Evolutionary conservation across 1,139 yeast genomes (phyloP).

Genomic region (Debaryomyces coudertii): DNA sequence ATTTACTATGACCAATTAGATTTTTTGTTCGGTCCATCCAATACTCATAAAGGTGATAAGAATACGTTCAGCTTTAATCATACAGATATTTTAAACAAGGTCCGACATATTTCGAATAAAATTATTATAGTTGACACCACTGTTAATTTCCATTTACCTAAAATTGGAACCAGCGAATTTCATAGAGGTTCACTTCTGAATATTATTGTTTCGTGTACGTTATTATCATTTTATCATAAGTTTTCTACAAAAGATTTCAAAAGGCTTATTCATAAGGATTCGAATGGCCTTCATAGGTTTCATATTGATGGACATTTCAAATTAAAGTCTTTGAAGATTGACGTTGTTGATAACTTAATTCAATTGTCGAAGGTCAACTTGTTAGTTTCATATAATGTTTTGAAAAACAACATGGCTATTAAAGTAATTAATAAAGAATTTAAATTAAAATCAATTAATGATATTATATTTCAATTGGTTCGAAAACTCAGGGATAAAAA

Average conservation of each 20-base stretch:
- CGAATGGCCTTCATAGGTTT: constrained; percentile 9
- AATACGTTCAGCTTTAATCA: not conserved
- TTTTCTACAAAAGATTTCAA: constrained; percentile 32
- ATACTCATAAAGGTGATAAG: constrained; percentile 13
- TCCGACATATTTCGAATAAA: constrained; percentile 28
- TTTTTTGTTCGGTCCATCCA: constrained; percentile 11
- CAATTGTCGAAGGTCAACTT: constrained; percentile 33
- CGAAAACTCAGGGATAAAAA: constrained; percentile 37
- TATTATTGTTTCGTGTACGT: constrained; percentile 25
- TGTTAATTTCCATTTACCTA: constrained; percentile 36
- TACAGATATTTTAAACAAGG: not conserved
- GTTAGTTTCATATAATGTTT: constrained; percentile 31
- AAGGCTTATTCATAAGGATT: constrained; percentile 8
- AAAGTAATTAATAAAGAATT: constrained; percentile 32
- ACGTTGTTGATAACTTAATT: constrained; percentile 37
- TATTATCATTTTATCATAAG: constrained; percentile 32
- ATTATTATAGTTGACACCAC: constrained; percentile 38
- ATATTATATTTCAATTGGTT: constrained; percentile 41
- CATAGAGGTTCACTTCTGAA: constrained; percentile 36
- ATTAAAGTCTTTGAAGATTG: constrained; percentile 34
- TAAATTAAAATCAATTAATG: constrained; percentile 40
- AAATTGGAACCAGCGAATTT: constrained; percentile 28
- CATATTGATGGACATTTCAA: constrained; percentile 30
- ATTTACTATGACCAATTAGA: constrained; percentile 45
- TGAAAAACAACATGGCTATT: constrained; percentile 25